Conservation (phyloP, 257 asterid genomes). For the Ehretia macrophylla region DNA sequence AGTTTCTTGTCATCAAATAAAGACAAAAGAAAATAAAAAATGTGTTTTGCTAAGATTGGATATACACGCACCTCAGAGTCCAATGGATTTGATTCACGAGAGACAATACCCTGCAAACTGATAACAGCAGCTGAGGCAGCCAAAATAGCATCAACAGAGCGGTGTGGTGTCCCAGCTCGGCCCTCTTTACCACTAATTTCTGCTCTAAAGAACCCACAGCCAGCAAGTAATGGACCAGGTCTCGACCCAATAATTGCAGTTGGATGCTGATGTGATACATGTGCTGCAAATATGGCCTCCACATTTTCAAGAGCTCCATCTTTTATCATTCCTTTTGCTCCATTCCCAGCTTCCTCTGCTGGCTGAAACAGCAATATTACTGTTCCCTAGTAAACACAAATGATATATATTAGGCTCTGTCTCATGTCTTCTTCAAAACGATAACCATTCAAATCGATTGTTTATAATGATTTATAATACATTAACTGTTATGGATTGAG, state of each 20-base stretch:
- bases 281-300: slow-evolving; percentile 81
- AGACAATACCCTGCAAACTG: slow-evolving; percentile 79
- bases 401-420: neutral
- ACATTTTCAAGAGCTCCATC: slow-evolving; percentile 76
- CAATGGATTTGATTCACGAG: slow-evolving; percentile 84
- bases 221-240: slow-evolving; percentile 81
- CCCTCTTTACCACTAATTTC: slow-evolving; percentile 35
- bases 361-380: slow-evolving; percentile 86
- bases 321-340: slow-evolving; percentile 75
- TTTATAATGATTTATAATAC: too few relatives aligned
- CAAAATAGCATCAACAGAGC: slow-evolving; percentile 48
- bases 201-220: slow-evolving; percentile 87
- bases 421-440: too few relatives aligned
- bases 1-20: too few relatives aligned
- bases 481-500: too few relatives aligned
- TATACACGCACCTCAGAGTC: slow-evolving; percentile 66
- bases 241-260: slow-evolving; percentile 77
- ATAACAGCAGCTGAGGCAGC: slow-evolving; percentile 93
- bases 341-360: slow-evolving; percentile 97
- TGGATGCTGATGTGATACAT: slow-evolving; percentile 64
- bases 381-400: slow-evolving; percentile 53
- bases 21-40: too few relatives aligned
- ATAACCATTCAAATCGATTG: too few relatives aligned
- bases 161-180: slow-evolving; percentile 23
- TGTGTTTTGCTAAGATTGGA: too few relatives aligned